A percentile compares a stretch with the other conserved stretches of the same genome.
phyloP scores from a whole-genome alignment of 75 land plant genomes.

The Isoetes taiwanensis region DNA sequence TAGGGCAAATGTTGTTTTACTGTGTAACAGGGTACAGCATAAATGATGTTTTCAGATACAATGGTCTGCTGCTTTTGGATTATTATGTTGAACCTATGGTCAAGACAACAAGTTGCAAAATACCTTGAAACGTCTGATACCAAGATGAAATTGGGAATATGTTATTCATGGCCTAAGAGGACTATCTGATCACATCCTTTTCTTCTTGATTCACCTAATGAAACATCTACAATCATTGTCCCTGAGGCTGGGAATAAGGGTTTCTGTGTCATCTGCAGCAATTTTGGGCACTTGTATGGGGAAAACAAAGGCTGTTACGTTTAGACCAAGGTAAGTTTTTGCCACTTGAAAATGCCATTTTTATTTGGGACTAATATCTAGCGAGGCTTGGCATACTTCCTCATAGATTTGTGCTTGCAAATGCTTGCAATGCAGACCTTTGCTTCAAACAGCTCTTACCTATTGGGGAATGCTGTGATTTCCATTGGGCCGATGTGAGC shows the following conservation, averaged over 20 bases:
- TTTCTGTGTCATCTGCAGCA: conserved; percentile 58
- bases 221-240: conserved; percentile 47
- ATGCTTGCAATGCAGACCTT: conserved; percentile 63
- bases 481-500: conserved; percentile 64
- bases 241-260: conserved; percentile 40
- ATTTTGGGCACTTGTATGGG: conserved; percentile 45
- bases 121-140: conserved; percentile 30
- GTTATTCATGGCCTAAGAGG: conserved; percentile 7
- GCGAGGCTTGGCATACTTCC: not conserved
- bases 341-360: not conserved
- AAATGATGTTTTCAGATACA: too few relatives aligned
- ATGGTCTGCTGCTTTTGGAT: too few relatives aligned
- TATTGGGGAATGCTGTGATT: conserved; percentile 52
- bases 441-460: conserved; percentile 54
- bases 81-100: too few relatives aligned
- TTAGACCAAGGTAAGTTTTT: conserved; percentile 64
- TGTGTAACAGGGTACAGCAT: too few relatives aligned
- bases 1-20: too few relatives aligned
- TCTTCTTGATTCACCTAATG: conserved; percentile 60
- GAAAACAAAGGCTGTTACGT: conserved; percentile 53
- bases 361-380: not conserved
- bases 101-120: too few relatives aligned
- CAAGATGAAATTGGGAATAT: conserved; percentile 32
- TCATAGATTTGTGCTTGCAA: conserved; percentile 72
- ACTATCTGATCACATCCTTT: conserved; percentile 66